Evolutionary conservation across 75 land plant genomes (phyloP).

Genomic region (Picea sitchensis): DNA sequence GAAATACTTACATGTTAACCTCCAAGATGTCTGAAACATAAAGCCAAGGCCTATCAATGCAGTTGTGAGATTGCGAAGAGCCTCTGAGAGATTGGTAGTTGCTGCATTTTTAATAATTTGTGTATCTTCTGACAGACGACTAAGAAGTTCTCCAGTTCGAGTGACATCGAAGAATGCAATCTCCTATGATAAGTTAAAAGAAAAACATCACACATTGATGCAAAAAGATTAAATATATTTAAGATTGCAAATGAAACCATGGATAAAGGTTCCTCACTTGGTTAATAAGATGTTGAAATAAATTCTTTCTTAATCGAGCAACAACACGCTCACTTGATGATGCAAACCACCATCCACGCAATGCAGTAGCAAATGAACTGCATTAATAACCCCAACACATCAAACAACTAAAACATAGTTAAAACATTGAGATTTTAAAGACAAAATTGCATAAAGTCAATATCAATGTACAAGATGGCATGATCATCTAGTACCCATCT

Average conservation of each 20-base stretch:
- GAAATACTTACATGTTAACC: conserved; percentile 68
- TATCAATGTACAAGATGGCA: background rate
- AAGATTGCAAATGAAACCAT: background rate
- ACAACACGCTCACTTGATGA: conserved; percentile 98
- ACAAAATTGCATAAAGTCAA: background rate
- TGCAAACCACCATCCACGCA: conserved; percentile 87
- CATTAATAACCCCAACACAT: background rate
- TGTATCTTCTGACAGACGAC: conserved; percentile 94
- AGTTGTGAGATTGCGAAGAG: conserved; percentile 77
- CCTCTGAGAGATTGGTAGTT: conserved; percentile 94
- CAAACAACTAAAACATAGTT: background rate
- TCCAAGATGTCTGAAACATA: conserved; percentile 95
- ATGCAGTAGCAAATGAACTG: conserved; percentile 76
- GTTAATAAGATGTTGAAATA: conserved; percentile 74
- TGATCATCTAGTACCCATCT: background rate
- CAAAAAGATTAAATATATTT: background rate
- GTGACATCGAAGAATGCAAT: conserved; percentile 98
- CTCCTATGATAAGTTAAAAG: conserved; percentile 51
- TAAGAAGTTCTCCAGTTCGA: conserved; percentile 95
- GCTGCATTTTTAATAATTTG: conserved; percentile 99
- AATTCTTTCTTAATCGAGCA: conserved; percentile 72
- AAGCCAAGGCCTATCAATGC: conserved; percentile 79
- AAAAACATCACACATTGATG: conserved; percentile 7
- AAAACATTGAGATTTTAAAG: background rate
- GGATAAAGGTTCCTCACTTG: conserved; percentile 42